phyloP scores from a whole-genome alignment of 306 rosid species.

The Macrotyloma uniflorum region DNA sequence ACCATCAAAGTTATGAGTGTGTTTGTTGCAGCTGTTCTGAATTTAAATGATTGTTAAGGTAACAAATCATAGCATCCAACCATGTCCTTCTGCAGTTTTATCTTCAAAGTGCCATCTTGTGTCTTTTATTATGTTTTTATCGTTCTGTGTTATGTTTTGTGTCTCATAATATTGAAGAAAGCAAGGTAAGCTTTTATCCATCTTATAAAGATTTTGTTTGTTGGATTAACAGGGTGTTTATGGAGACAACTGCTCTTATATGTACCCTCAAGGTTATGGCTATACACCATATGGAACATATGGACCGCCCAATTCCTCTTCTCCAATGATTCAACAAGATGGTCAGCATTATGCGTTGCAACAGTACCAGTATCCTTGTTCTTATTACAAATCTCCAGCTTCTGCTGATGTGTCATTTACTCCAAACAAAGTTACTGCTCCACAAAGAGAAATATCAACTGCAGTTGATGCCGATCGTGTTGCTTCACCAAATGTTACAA shows the following conservation, averaged over 20 bases:
- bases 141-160: slow-evolving; percentile 7
- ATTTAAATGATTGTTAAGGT: background rate
- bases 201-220: background rate
- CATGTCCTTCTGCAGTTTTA: background rate
- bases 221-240: slow-evolving; percentile 48
- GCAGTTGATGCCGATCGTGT: slow-evolving; percentile 32
- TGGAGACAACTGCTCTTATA: slow-evolving; percentile 51
- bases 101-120: background rate
- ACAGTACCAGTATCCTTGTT: slow-evolving; percentile 55
- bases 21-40: background rate
- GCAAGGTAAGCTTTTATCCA: background rate
- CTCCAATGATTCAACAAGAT: slow-evolving; percentile 50
- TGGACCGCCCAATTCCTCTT: slow-evolving; percentile 35
- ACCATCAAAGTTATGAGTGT: background rate
- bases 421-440: slow-evolving; percentile 32
- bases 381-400: slow-evolving; percentile 49
- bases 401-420: slow-evolving; percentile 39
- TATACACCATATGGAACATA: slow-evolving; percentile 53
- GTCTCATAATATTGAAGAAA: background rate
- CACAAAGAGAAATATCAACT: slow-evolving; percentile 42
- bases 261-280: slow-evolving; percentile 54
- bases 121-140: background rate
- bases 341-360: slow-evolving; percentile 51
- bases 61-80: no score
- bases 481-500: slow-evolving; percentile 34